Conservation (phyloP, 176 grass and related monocot species). For the Triticum turgidum region DNA sequence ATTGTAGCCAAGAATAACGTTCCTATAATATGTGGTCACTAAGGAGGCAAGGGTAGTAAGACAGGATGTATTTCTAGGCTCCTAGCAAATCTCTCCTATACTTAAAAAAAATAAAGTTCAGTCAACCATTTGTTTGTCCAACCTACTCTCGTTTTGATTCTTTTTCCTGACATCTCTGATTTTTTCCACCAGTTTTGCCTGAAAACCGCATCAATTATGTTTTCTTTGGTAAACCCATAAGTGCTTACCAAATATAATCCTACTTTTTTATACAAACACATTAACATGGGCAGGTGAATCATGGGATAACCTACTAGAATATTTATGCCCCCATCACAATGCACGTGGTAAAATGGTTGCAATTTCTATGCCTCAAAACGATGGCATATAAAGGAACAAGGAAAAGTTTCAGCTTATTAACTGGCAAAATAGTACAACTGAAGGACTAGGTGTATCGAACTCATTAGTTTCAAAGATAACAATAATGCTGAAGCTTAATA, state of each 20-base stretch:
- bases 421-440: not conserved
- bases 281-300: too few relatives aligned
- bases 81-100: not conserved
- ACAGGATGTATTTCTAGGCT: not conserved
- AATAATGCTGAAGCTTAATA: conserved; percentile 15
- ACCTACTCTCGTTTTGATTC: too few relatives aligned
- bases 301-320: too few relatives aligned
- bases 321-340: too few relatives aligned
- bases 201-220: too few relatives aligned
- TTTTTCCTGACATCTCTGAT: too few relatives aligned
- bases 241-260: too few relatives aligned
- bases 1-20: not conserved
- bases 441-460: not conserved
- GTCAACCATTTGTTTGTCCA: too few relatives aligned
- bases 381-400: not conserved
- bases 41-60: not conserved
- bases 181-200: too few relatives aligned
- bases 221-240: too few relatives aligned
- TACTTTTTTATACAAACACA: too few relatives aligned
- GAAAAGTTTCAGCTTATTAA: not conserved
- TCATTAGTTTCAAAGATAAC: not conserved
- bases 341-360: not conserved
- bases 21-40: conserved; percentile 4
- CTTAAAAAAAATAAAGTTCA: too few relatives aligned
- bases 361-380: not conserved